Percentiles rank a stretch among this genome's conserved stretches.
These are phyloP conservation scores for Mucuna pruriens DNA, from an alignment of 306 rosid species.

Conservation along the genomic window DNA sequence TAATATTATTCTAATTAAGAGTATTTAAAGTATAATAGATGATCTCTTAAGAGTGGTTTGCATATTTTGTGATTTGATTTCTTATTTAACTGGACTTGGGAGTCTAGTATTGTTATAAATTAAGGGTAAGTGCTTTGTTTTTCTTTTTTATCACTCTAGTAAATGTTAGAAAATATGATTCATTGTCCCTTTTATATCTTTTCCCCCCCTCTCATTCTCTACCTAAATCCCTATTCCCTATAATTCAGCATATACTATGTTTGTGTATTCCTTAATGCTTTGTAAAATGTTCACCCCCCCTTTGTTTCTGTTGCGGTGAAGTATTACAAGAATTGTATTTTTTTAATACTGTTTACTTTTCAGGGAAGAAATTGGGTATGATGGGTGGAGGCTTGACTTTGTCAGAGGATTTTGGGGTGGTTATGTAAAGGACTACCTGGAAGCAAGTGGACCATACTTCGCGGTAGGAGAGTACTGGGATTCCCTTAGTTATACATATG, in stretches of 20 bases:
- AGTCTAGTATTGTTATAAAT: background rate
- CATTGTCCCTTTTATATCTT: background rate
- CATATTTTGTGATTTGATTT: background rate
- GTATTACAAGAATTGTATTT: background rate
- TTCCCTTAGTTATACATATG: slow-evolving; percentile 89
- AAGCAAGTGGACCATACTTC: slow-evolving; percentile 82
- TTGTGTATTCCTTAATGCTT: background rate
- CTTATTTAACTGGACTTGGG: background rate
- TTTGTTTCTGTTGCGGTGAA: background rate
- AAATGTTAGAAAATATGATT: background rate
- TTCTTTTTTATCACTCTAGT: background rate
- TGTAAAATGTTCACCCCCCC: background rate
- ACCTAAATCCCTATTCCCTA: background rate
- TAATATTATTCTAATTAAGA: background rate
- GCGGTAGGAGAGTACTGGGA: slow-evolving; percentile 97
- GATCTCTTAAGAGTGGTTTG: background rate
- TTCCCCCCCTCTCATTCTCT: background rate
- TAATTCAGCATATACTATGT: background rate
- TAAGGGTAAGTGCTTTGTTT: background rate
- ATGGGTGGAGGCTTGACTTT: slow-evolving; percentile 99
- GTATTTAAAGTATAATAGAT: background rate
- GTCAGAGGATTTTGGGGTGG: slow-evolving; percentile 99
- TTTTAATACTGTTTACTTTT: slow-evolving; percentile 21
- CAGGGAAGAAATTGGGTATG: slow-evolving; percentile 95
- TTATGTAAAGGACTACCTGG: slow-evolving; percentile 89